A percentile compares a stretch with the other conserved stretches of the same genome.
Conservation (phyloP, 768 basidiomycete species). For the Trichaptum fuscoviolaceum region DNA sequence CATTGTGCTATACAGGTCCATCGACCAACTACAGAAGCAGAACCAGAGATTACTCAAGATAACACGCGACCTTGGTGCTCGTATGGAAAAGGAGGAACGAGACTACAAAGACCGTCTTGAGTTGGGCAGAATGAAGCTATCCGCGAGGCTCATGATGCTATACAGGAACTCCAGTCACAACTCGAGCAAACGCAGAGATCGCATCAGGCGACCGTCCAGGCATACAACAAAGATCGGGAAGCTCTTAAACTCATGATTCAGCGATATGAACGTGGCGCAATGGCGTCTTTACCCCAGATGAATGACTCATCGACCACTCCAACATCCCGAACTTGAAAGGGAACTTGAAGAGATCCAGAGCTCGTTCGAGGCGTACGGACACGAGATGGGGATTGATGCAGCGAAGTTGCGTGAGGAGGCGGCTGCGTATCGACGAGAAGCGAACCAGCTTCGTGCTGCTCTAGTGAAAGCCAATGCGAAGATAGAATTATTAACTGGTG, state of each 20-base stretch:
- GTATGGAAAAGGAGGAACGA: constrained; percentile 81
- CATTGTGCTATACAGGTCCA: constrained; percentile 79
- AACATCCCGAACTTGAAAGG: constrained; percentile 37
- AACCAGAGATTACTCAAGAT: constrained; percentile 86
- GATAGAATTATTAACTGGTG: constrained; percentile 72
- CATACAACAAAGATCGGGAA: constrained; percentile 85
- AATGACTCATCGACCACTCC: constrained; percentile 19
- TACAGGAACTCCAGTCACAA: constrained; percentile 71
- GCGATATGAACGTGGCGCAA: constrained; percentile 37
- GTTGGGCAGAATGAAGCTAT: constrained; percentile 72
- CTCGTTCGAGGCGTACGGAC: constrained; percentile 76
- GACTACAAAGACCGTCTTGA: constrained; percentile 69
- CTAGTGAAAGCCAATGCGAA: constrained; percentile 84
- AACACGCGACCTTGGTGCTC: constrained; percentile 72
- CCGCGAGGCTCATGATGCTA: constrained; percentile 82
- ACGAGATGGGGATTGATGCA: constrained; percentile 78
- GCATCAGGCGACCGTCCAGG: constrained; percentile 65
- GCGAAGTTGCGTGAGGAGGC: constrained; percentile 69
- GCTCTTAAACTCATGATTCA: constrained; percentile 72
- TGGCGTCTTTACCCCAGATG: constrained; percentile 18
- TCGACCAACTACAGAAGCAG: constrained; percentile 80
- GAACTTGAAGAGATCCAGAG: constrained; percentile 70
- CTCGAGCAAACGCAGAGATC: constrained; percentile 73
- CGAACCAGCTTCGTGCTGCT: constrained; percentile 54
- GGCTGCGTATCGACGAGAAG: constrained; percentile 57